Evolutionary conservation across 1,284 basidiomycete species (phyloP).

Genomic region (Rhodotorula glutinis): DNA sequence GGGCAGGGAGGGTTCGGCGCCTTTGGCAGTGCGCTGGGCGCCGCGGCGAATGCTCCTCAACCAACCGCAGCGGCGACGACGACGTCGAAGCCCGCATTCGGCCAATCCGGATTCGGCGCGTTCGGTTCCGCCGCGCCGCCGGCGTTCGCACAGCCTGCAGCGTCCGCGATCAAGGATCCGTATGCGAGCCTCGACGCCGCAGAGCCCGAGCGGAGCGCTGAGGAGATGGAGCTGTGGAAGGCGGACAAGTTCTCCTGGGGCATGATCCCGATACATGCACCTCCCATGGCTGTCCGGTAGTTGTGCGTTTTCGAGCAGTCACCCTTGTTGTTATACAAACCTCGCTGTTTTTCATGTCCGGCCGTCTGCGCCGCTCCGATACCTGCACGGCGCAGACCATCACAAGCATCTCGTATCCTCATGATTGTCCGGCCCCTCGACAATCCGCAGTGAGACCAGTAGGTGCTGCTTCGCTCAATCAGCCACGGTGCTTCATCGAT

Average conservation of each 20-base stretch:
- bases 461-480: too few relatives aligned
- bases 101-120: slow-evolving; percentile 45
- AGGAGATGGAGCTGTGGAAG: slow-evolving; percentile 61
- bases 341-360: too few relatives aligned
- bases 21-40: slow-evolving; percentile 15
- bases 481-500: too few relatives aligned
- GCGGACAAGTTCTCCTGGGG: slow-evolving; percentile 65
- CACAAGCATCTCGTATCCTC: too few relatives aligned
- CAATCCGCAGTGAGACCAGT: too few relatives aligned
- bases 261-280: slow-evolving; percentile 70
- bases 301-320: too few relatives aligned
- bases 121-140: slow-evolving; percentile 24
- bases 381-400: too few relatives aligned
- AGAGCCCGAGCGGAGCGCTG: slow-evolving; percentile 52
- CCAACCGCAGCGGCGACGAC: slow-evolving; percentile 25
- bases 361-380: too few relatives aligned
- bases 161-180: slow-evolving; percentile 20
- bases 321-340: too few relatives aligned
- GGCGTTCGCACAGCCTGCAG: background rate
- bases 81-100: slow-evolving; percentile 33
- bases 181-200: slow-evolving; percentile 27
- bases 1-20: slow-evolving; percentile 37
- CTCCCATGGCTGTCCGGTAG: slow-evolving; percentile 65
- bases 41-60: slow-evolving; percentile 20
- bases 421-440: too few relatives aligned